These are phyloP conservation scores for Rhynchosporium agropyri DNA, from an alignment of 2,329 filamentous ascomycete genomes.

Conservation along the genomic window DNA sequence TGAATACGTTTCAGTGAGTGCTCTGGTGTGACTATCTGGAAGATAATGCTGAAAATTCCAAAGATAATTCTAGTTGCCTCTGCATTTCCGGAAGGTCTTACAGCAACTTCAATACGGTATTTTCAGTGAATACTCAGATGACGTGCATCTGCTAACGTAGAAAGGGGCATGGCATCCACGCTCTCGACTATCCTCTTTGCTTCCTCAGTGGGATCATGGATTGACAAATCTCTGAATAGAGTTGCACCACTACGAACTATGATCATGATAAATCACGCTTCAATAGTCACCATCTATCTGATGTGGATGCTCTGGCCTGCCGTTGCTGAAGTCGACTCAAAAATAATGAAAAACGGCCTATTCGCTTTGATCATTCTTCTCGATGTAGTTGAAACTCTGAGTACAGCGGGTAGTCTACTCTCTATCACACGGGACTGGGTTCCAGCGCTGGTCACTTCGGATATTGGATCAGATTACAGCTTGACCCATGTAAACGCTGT, in stretches of 20 bases:
- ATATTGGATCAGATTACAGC: slow-evolving; percentile 36
- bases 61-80: slow-evolving; percentile 53
- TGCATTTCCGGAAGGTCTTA: slow-evolving; percentile 45
- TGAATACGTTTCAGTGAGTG: slow-evolving; percentile 54
- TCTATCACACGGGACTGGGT: slow-evolving; percentile 50
- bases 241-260: slow-evolving; percentile 44
- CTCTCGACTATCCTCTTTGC: slow-evolving; percentile 46
- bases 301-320: slow-evolving; percentile 45
- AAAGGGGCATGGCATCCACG: slow-evolving; percentile 38
- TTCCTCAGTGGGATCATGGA: slow-evolving; percentile 45
- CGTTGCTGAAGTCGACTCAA: slow-evolving; percentile 32
- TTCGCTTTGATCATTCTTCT: slow-evolving; percentile 44
- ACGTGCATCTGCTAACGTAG: slow-evolving; percentile 23
- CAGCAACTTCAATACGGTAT: slow-evolving; percentile 44
- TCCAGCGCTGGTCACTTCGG: slow-evolving; percentile 39
- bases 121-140: slow-evolving; percentile 16
- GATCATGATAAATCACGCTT: slow-evolving; percentile 44
- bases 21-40: not conserved
- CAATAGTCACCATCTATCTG: slow-evolving; percentile 42
- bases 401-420: slow-evolving; percentile 46
- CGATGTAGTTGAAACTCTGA: slow-evolving; percentile 46
- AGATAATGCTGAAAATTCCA: not conserved
- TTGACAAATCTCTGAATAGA: slow-evolving; percentile 44
- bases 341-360: slow-evolving; percentile 18
- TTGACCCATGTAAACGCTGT: slow-evolving; percentile 49